Base-by-base conservation (phyloP, 1,284 basidiomycete genomes). In the Thelephora terrestris region DNA sequence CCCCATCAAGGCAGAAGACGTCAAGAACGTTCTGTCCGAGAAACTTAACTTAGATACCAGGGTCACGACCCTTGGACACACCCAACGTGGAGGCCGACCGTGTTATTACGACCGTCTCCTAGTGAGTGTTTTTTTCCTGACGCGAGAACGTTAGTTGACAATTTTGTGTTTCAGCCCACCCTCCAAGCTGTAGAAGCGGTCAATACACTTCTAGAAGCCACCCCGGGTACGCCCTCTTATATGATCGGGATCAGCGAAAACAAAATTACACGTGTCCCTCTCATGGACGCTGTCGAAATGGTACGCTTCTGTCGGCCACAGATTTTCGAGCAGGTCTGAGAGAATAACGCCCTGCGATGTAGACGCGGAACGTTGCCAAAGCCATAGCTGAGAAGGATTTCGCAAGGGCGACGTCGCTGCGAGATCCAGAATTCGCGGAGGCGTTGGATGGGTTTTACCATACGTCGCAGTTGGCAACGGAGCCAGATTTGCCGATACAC, bases 31-130 rank as follows among this genome's bases (percentile, higher is more conserved):
- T 27, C 79, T 99, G 7, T 74, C 85, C 1, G 81, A 96, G 32
- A 78, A 88, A 10, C 78, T 99, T 25, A 88, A 90, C 0, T 79
- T 99, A 38, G 95, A 99, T 66, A 95, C 95, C 0, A 76, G 96
- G 50, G 95, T 99, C 7, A 99, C 96, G n/a, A 97, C 92, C 0
- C 78, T 99, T 23, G 95, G 96, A 23, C 96, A 99, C 69, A 96
- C 91, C 0, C 95, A 99, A 65, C 81, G 95, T 54, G 95, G 95
- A 49, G 95, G 95, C 5, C 76, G 81, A 53, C 95, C 95, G 0
- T 94, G 91, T 57, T 94, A 95, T 1, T 82, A 79, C 57, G 95
- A 99, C 65, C 83, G 96, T 37, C 90, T 97, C 57, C 61, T 98
- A 65, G 94, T 91, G 57, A 58, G 77, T 59, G 18, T 40, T 18